Percentiles rank a stretch among this genome's conserved stretches.
Evolutionary conservation across 2,329 filamentous ascomycete genomes (phyloP).

Genomic region (Eutypella sp.): DNA sequence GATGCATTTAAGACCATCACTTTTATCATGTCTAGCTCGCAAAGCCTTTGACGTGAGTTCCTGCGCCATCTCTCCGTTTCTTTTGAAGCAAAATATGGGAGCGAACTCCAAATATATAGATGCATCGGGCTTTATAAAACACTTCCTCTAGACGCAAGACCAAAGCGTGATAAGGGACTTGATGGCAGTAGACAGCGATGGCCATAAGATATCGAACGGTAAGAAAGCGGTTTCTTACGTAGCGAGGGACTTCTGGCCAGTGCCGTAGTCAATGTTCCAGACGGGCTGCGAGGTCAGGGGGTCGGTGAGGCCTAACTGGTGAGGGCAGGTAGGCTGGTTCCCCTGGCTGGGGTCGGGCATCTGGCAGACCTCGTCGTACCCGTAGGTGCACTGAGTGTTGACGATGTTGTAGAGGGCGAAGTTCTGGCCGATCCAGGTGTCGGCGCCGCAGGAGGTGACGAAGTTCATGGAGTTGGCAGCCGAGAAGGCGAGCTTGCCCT

Average conservation of each 20-base stretch:
- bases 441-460: slow-evolving; percentile 35
- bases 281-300: slow-evolving; percentile 35
- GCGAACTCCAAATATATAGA: too few species aligned
- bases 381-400: slow-evolving; percentile 42
- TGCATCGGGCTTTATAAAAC: too few species aligned
- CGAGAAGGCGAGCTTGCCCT: slow-evolving; percentile 35
- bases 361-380: slow-evolving; percentile 41
- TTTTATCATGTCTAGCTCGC: too few species aligned
- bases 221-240: neutral
- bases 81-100: too few species aligned
- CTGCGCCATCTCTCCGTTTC: too few species aligned
- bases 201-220: neutral
- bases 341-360: slow-evolving; percentile 35
- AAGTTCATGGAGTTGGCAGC: slow-evolving; percentile 51
- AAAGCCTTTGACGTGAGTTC: too few species aligned
- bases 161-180: neutral
- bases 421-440: slow-evolving; percentile 45
- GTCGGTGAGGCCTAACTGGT: slow-evolving; percentile 34
- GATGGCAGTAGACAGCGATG: neutral
- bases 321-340: slow-evolving; percentile 41
- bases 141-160: too few species aligned
- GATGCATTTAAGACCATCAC: too few species aligned
- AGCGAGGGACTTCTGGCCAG: slow-evolving; percentile 27
- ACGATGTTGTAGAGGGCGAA: slow-evolving; percentile 47
- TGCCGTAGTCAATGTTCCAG: slow-evolving; percentile 43